A percentile compares a stretch with the other conserved stretches of the same genome.
phyloP scores from a whole-genome alignment of 2,329 filamentous ascomycete species.

The Cladosporium cucumerinum region DNA sequence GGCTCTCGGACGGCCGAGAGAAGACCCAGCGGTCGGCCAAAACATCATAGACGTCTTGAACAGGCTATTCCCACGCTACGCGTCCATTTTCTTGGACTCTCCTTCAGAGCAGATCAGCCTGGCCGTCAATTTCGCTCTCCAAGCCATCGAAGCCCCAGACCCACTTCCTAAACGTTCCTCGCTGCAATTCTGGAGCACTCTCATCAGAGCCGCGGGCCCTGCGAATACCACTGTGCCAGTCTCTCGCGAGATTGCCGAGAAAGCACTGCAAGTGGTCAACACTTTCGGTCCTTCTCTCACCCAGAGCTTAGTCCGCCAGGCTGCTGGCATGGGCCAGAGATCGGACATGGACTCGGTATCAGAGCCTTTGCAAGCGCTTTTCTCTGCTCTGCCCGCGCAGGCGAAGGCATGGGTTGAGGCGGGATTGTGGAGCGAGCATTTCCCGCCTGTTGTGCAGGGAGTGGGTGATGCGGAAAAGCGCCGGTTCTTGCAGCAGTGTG shows the following conservation, averaged over 20 bases:
- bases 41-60: conserved; percentile 70
- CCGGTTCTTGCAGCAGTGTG: conserved; percentile 63
- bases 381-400: conserved; percentile 26
- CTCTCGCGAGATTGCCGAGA: conserved; percentile 12
- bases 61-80: conserved; percentile 59
- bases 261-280: conserved; percentile 43
- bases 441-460: conserved; percentile 53
- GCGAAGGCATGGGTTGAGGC: conserved; percentile 48
- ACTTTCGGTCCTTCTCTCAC: conserved; percentile 62
- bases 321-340: conserved; percentile 65
- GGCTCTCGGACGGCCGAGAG: conserved; percentile 58
- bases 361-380: conserved; percentile 67
- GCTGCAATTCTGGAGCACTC: conserved; percentile 69
- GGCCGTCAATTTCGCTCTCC: conserved; percentile 69
- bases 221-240: conserved; percentile 20
- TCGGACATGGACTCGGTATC: conserved; percentile 69
- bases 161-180: conserved; percentile 72
- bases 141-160: conserved; percentile 67
- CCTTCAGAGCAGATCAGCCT: conserved; percentile 57
- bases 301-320: conserved; percentile 59
- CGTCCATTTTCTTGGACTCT: conserved; percentile 60
- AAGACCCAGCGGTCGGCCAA: conserved; percentile 69
- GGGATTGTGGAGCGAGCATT: conserved; percentile 53
- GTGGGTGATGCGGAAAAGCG: conserved; percentile 59
- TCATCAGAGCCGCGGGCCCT: conserved; percentile 41